phyloP scores from a whole-genome alignment of 129 eudicot species.

The Oenanthe sinensis region DNA sequence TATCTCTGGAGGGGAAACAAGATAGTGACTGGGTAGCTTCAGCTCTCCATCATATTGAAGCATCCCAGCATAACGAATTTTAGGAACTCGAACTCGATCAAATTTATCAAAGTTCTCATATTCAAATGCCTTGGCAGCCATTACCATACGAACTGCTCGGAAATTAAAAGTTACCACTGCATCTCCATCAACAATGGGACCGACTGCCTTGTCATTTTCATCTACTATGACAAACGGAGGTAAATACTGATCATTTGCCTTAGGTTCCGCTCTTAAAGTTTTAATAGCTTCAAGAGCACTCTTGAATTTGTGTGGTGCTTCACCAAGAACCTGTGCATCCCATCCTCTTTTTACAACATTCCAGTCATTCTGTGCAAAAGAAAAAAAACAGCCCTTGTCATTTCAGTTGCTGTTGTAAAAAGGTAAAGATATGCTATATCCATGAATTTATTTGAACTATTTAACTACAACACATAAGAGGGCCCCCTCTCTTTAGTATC shows the following conservation, averaged over 20 bases:
- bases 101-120: conserved; percentile 75
- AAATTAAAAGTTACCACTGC: conserved; percentile 89
- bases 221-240: conserved; percentile 87
- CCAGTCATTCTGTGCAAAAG: conserved; percentile 71
- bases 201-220: conserved; percentile 72
- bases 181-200: conserved; percentile 86
- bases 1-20: conserved; percentile 91
- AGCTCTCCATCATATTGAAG: conserved; percentile 94
- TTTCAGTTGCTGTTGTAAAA: not conserved
- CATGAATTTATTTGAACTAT: not conserved
- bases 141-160: conserved; percentile 92
- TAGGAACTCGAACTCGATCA: conserved; percentile 76
- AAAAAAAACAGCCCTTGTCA: not conserved
- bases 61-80: conserved; percentile 93
- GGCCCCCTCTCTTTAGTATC: too few relatives aligned
- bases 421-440: not conserved
- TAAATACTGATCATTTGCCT: conserved; percentile 65
- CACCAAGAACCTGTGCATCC: conserved; percentile 99
- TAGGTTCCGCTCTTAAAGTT: conserved; percentile 54
- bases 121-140: conserved; percentile 95
- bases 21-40: conserved; percentile 82
- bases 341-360: conserved; percentile 89
- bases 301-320: conserved; percentile 85
- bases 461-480: not conserved
- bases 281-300: conserved; percentile 73